phyloP scores from a whole-genome alignment of 1,139 yeast genomes.

The Candida smagusa region DNA sequence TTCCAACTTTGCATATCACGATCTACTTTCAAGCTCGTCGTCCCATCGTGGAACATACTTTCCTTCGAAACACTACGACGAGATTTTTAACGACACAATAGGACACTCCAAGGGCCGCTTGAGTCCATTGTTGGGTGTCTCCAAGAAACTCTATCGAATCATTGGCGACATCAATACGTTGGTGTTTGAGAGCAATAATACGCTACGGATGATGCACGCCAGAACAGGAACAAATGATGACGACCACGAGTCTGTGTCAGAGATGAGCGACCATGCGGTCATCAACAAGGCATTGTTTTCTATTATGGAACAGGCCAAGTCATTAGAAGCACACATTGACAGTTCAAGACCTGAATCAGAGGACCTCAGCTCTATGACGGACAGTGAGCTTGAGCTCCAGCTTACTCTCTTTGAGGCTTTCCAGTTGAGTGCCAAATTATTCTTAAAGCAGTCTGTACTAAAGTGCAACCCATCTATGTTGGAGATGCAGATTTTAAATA shows the following conservation, averaged over 20 bases:
- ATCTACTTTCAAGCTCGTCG: conserved; percentile 61
- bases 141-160: conserved; percentile 60
- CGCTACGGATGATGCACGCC: conserved; percentile 15
- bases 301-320: conserved; percentile 36
- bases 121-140: conserved; percentile 72
- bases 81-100: conserved; percentile 41
- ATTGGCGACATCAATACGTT: conserved; percentile 69
- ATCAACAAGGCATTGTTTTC: conserved; percentile 21
- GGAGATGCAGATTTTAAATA: conserved; percentile 59
- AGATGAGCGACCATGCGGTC: conserved; percentile 25
- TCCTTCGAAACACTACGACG: conserved; percentile 54
- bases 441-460: conserved; percentile 61
- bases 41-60: conserved; percentile 58
- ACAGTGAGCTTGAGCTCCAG: conserved; percentile 61
- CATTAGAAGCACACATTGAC: conserved; percentile 50
- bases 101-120: conserved; percentile 38
- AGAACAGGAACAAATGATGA: conserved; percentile 1
- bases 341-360: conserved; percentile 51
- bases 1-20: conserved; percentile 82
- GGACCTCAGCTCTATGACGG: conserved; percentile 46
- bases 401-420: conserved; percentile 69
- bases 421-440: conserved; percentile 67
- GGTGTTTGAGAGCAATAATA: conserved; percentile 48
- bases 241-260: conserved; percentile 15
- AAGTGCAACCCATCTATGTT: conserved; percentile 60